phyloP scores from a whole-genome alignment of 192 early-diverging fungal species.

The Glomus cerebriforme region DNA sequence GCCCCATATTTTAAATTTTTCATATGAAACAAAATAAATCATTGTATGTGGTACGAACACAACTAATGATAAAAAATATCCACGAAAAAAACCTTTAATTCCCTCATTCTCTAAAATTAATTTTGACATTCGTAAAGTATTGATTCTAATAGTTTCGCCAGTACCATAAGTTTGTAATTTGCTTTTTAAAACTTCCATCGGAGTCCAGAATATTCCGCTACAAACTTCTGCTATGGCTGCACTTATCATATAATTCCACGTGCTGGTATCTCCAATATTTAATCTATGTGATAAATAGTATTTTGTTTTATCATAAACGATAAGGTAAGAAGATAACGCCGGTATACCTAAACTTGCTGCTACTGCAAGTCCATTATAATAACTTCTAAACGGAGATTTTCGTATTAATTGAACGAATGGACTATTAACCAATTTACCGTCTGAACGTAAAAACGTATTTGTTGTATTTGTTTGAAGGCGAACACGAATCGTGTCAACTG shows the following conservation, averaged over 20 bases:
- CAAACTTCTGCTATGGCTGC: slow-evolving; percentile 65
- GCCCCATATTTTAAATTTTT: slow-evolving; percentile 39
- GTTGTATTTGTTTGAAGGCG: slow-evolving; percentile 54
- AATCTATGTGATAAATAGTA: slow-evolving; percentile 31
- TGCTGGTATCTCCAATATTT: slow-evolving; percentile 36
- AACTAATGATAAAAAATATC: slow-evolving; percentile 69
- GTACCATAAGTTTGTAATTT: slow-evolving; percentile 58
- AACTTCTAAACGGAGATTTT: slow-evolving; percentile 33
- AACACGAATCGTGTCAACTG: slow-evolving; percentile 78
- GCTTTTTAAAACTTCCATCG: slow-evolving; percentile 85
- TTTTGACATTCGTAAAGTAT: slow-evolving; percentile 42
- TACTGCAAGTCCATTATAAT: slow-evolving; percentile 72
- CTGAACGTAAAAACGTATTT: not conserved
- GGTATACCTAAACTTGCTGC: slow-evolving; percentile 73
- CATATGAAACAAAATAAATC: slow-evolving; percentile 70
- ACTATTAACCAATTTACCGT: not conserved
- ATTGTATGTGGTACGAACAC: slow-evolving; percentile 80
- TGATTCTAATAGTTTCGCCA: not conserved
- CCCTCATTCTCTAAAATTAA: slow-evolving; percentile 61
- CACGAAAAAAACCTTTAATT: slow-evolving; percentile 66
- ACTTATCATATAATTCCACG: slow-evolving; percentile 59
- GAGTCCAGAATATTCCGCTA: slow-evolving; percentile 75
- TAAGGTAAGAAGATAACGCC: slow-evolving; percentile 69
- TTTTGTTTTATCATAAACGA: slow-evolving; percentile 70
- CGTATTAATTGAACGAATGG: slow-evolving; percentile 27